A percentile compares a stretch with the other conserved stretches of the same genome.
These are phyloP conservation scores for Pythium aristosporum DNA, from an alignment of 352 stramenopile genomes.

Conservation along the genomic window DNA sequence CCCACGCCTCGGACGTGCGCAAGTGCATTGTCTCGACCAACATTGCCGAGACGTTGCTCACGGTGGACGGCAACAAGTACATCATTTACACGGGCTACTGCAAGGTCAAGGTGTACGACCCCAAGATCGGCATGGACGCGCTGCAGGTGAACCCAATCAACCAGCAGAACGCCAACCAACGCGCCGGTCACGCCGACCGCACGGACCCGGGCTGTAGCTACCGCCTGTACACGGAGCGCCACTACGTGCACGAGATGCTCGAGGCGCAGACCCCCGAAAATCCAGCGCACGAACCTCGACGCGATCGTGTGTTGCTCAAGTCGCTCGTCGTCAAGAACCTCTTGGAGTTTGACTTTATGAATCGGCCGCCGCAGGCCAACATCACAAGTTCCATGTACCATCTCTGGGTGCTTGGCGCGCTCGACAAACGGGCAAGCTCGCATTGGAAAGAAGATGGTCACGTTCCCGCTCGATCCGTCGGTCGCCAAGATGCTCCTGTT, in stretches of 20 bases:
- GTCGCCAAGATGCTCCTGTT: conserved; percentile 96
- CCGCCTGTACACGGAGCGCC: conserved; percentile 96
- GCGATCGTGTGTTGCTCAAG: conserved; percentile 98
- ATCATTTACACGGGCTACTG: conserved; percentile 98
- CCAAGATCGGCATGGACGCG: conserved; percentile 98
- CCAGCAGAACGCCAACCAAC: conserved; percentile 98
- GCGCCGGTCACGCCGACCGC: conserved; percentile 91
- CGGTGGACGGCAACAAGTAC: conserved; percentile 97
- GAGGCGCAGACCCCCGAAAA: conserved; percentile 97
- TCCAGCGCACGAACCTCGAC: conserved; percentile 97
- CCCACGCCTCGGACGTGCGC: conserved; percentile 91
- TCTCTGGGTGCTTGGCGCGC: conserved; percentile 96
- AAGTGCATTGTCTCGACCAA: conserved; percentile 99
- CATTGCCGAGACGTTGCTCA: conserved; percentile 96
- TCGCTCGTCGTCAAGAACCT: conserved; percentile 95
- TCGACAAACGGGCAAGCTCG: conserved; percentile 98
- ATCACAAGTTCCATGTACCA: conserved; percentile 99
- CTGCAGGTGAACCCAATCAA: conserved; percentile 95
- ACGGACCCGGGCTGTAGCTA: conserved; percentile 92
- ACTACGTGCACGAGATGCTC: conserved; percentile 97
- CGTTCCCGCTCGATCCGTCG: conserved; percentile 97
- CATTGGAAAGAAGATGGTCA: conserved; percentile 98
- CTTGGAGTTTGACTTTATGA: conserved; percentile 99
- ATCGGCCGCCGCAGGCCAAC: conserved; percentile 95
- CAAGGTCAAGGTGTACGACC: conserved; percentile 99